These are phyloP conservation scores for Cystobasidium onofrii DNA, from an alignment of 768 basidiomycete genomes.

Conservation along the genomic window DNA sequence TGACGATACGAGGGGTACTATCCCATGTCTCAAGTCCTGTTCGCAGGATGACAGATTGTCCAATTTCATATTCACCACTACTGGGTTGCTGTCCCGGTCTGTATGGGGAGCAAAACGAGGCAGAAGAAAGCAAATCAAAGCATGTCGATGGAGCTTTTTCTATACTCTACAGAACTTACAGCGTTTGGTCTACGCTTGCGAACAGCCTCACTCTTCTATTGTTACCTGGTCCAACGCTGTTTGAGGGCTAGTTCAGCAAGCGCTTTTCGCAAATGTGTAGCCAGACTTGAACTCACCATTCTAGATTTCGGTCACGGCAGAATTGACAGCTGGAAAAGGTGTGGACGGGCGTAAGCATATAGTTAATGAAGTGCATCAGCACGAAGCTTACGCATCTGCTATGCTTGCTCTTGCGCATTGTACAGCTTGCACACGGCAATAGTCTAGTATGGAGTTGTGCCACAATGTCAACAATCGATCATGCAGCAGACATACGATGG, in stretches of 20 bases:
- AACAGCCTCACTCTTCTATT: not conserved
- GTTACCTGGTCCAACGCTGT: slow-evolving; percentile 22
- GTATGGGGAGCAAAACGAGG: not conserved
- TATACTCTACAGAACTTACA: not conserved
- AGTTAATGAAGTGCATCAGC: no score
- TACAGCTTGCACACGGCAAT: not conserved
- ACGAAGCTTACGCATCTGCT: not conserved
- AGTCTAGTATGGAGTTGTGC: slow-evolving; percentile 1
- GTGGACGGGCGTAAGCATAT: no score
- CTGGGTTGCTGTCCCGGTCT: slow-evolving; percentile 1
- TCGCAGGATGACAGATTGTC: slow-evolving; percentile 14
- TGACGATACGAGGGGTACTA: slow-evolving; percentile 3
- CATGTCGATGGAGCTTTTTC: not conserved
- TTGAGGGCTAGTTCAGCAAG: not conserved
- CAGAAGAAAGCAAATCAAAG: not conserved
- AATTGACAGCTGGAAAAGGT: slow-evolving; percentile 1
- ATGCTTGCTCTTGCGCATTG: not conserved
- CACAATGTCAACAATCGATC: slow-evolving; percentile 3
- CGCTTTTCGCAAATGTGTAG: not conserved
- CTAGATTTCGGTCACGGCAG: slow-evolving; percentile 1
- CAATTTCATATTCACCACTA: slow-evolving; percentile 28
- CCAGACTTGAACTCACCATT: not conserved
- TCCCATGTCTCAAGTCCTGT: slow-evolving; percentile 11
- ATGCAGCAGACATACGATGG: not conserved
- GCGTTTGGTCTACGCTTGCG: slow-evolving; percentile 15